phyloP scores from a whole-genome alignment of 768 basidiomycete species.

The Exidia glandulosa region DNA sequence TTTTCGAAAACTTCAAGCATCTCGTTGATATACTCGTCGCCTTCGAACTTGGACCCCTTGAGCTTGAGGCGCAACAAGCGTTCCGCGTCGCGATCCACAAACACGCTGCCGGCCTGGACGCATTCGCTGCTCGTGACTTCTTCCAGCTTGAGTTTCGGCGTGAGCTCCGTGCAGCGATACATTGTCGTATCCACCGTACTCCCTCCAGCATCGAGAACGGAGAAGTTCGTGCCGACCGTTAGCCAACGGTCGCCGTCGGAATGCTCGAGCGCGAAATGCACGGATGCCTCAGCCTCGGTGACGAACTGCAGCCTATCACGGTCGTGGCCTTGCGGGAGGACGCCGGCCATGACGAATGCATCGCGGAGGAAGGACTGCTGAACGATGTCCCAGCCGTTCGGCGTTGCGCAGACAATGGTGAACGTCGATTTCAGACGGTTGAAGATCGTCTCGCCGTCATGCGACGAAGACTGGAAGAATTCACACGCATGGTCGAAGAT shows the following conservation, averaged over 20 bases:
- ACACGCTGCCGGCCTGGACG: background rate
- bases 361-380: constrained; percentile 1
- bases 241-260: background rate
- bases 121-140: background rate
- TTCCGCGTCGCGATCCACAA: background rate
- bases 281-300: constrained; percentile 3
- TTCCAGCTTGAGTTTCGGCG: background rate
- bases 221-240: background rate
- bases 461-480: background rate
- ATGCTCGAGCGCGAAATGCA: constrained; percentile 2
- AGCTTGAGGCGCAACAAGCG: background rate
- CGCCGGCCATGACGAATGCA: background rate
- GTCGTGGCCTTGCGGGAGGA: background rate
- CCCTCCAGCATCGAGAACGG: constrained; percentile 1
- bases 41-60: background rate
- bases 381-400: constrained; percentile 1
- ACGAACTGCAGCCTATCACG: constrained; percentile 1
- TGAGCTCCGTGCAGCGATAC: background rate
- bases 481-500: background rate
- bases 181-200: constrained; percentile 2
- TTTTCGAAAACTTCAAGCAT: constrained; percentile 2
- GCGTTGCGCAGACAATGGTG: background rate
- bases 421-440: background rate
- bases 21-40: background rate
- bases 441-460: constrained; percentile 1